Evolutionary conservation across 179 eudicot species (phyloP).

Genomic region (Spergularia azorica): DNA sequence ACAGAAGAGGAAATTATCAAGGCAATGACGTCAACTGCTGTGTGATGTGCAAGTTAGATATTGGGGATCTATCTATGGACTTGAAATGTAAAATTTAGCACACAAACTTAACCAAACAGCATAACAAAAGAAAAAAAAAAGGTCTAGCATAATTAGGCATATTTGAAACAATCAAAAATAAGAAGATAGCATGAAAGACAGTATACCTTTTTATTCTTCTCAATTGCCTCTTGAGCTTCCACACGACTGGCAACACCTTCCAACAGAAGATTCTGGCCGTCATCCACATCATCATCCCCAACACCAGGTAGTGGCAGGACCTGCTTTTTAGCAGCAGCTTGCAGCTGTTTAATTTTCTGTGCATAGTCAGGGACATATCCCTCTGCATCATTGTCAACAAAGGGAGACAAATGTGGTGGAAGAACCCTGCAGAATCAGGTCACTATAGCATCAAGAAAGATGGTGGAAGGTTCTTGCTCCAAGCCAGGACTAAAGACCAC

Average conservation of each 20-base stretch:
- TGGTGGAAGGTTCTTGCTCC: not conserved
- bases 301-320: slow-evolving; percentile 82
- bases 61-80: not conserved
- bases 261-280: slow-evolving; percentile 61
- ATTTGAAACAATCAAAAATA: not conserved
- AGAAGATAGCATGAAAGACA: not conserved
- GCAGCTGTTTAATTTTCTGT: slow-evolving; percentile 68
- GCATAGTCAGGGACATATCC: slow-evolving; percentile 92
- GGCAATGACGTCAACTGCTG: not conserved
- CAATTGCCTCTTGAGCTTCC: slow-evolving; percentile 82
- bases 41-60: not conserved
- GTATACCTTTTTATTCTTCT: slow-evolving; percentile 64
- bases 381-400: slow-evolving; percentile 86
- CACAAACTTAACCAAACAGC: not conserved
- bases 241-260: slow-evolving; percentile 69
- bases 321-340: slow-evolving; percentile 76
- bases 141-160: not conserved
- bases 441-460: slow-evolving; percentile 4
- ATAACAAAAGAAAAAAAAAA: not conserved
- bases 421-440: slow-evolving; percentile 54
- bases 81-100: not conserved
- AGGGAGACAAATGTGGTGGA: slow-evolving; percentile 97
- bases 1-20: not conserved
- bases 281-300: slow-evolving; percentile 70
- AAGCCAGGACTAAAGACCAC: not conserved